Evolutionary conservation across 768 basidiomycete species (phyloP), one percentile per base, ranked within the genome.

Genomic region (Serendipita indica): DNA sequence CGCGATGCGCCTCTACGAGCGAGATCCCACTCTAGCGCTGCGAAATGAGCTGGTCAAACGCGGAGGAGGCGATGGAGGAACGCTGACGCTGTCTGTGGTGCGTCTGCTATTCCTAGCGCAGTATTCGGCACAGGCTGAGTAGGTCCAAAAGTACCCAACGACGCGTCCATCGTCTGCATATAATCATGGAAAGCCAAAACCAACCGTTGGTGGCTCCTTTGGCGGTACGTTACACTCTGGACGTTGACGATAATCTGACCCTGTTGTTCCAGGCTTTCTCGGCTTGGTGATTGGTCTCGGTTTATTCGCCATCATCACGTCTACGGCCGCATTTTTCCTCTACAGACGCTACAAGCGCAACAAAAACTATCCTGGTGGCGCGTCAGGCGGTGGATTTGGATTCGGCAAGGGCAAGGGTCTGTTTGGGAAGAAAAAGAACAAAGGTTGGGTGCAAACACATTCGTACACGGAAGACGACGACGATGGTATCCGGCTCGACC

Each of bases 81-180:
- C n/a, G n/a, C n/a, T n/a, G n/a, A n/a, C n/a, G n/a, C n/a, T n/a
- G n/a, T n/a, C n/a, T n/a, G n/a, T n/a, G n/a, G n/a, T n/a, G n/a
- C n/a, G n/a, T n/a, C n/a, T n/a, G n/a, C n/a, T n/a, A n/a, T n/a
- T n/a, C n/a, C n/a, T n/a, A n/a, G n/a, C n/a, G n/a, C n/a, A n/a
- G n/a, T n/a, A n/a, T n/a, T n/a, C n/a, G n/a, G n/a, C n/a, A n/a
- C n/a, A n/a, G n/a, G n/a, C n/a, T n/a, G n/a, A n/a, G n/a, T n/a
- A n/a, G n/a, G n/a, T n/a, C n/a, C n/a, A n/a, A n/a, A n/a, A 54
- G 49, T 54, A 54, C n/a, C 49, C 49, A 4, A 54, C 49, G 22
- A 28, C 22, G 20, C 22, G 49, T 25, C 49, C 49, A 22, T 28
- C 49, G 7, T 54, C 49, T 54, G 22, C 49, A 1, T 54, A 54